A percentile compares a stretch with the other conserved stretches of the same genome.
Conservation (phyloP, 805 yeast species). For the Peterozyma toletana region DNA sequence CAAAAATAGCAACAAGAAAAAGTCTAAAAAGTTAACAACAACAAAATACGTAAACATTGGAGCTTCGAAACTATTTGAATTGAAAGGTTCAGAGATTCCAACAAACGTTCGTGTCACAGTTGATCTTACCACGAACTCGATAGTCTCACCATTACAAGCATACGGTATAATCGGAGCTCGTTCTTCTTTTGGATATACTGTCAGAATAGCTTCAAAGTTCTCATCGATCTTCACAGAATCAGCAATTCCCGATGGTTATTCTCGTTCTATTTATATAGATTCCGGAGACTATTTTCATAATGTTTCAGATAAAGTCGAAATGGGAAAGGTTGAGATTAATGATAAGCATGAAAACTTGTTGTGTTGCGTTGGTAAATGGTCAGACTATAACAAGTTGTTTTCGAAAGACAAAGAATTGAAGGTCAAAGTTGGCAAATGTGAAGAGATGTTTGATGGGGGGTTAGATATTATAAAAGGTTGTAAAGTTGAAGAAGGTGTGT, state of each 20-base stretch:
- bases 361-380: conserved; percentile 58
- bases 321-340: conserved; percentile 14
- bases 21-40: conserved; percentile 42
- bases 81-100: conserved; percentile 57
- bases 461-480: conserved; percentile 45
- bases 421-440: conserved; percentile 44
- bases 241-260: conserved; percentile 59
- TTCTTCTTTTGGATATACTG: conserved; percentile 65
- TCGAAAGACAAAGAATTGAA: conserved; percentile 33
- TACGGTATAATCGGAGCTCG: conserved; percentile 58
- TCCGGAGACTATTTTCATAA: conserved; percentile 53
- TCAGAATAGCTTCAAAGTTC: conserved; percentile 57
- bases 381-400: conserved; percentile 48
- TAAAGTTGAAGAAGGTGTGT: conserved; percentile 64
- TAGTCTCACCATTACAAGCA: conserved; percentile 68
- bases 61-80: conserved; percentile 45
- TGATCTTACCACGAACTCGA: conserved; percentile 48
- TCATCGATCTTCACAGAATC: conserved; percentile 66
- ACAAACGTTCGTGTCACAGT: conserved; percentile 77
- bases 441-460: conserved; percentile 65
- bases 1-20: conserved; percentile 25
- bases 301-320: conserved; percentile 6
- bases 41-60: conserved; percentile 82
- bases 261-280: conserved; percentile 55
- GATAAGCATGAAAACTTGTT: conserved; percentile 27